Percentiles rank a stretch among this genome's conserved stretches.
Evolutionary conservation across 768 basidiomycete species (phyloP).

Genomic region (Collybiopsis luxurians): DNA sequence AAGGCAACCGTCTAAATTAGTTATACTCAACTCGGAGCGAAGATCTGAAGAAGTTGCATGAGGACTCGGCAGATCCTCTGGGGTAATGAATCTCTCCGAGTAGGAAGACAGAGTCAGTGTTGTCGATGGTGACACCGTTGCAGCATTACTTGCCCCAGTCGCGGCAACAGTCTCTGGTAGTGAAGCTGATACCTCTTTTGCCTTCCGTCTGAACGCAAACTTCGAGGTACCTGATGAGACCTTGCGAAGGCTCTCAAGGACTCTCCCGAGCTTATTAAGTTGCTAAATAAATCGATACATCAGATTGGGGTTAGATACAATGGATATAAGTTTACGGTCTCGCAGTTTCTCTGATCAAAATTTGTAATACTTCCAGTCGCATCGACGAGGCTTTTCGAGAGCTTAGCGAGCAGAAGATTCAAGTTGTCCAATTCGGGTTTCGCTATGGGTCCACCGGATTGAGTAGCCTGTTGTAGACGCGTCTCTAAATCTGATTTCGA

Average conservation of each 20-base stretch:
- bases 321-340: slow-evolving; percentile 44
- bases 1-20: slow-evolving; percentile 65
- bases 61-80: slow-evolving; percentile 35
- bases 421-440: slow-evolving; percentile 40
- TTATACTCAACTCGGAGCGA: slow-evolving; percentile 55
- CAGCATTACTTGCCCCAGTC: background rate
- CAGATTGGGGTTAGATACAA: slow-evolving; percentile 12
- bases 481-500: slow-evolving; percentile 22
- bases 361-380: slow-evolving; percentile 63
- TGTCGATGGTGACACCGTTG: slow-evolving; percentile 18
- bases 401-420: slow-evolving; percentile 48
- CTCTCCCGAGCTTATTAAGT: slow-evolving; percentile 58
- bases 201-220: slow-evolving; percentile 64
- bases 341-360: slow-evolving; percentile 74
- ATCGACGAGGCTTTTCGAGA: slow-evolving; percentile 62
- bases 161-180: background rate
- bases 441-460: slow-evolving; percentile 24
- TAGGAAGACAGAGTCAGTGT: slow-evolving; percentile 43
- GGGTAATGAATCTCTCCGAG: slow-evolving; percentile 45
- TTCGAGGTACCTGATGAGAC: slow-evolving; percentile 45
- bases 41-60: slow-evolving; percentile 28
- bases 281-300: slow-evolving; percentile 48
- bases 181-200: slow-evolving; percentile 17
- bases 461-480: slow-evolving; percentile 38
- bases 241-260: slow-evolving; percentile 41